Base-by-base conservation (phyloP, 768 basidiomycete species). In the Termitomyces sp. region DNA sequence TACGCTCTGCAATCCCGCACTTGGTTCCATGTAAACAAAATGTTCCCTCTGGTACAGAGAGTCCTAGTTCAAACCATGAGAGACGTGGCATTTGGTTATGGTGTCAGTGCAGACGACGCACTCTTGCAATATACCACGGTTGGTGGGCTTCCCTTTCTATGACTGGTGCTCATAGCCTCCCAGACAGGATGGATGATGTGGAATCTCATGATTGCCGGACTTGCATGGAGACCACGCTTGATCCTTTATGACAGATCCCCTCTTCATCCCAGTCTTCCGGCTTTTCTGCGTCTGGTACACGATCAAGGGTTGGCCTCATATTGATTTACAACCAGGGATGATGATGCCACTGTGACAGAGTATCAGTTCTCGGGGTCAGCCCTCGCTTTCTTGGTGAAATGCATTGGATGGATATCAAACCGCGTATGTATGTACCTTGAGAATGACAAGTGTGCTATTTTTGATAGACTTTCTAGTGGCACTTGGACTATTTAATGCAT, bases 171-270 rank as follows among this genome's bases (percentile, higher is more conserved):
- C 32, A 43, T 56, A 25, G n/a, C 7, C 12, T n/a, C 10, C 15
- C 55, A 88, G 86, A 86, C 87, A 10, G 87, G 84, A 17, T 89
- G 88, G 88, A 89, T 89, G 86, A 88, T 89, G 87, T 89, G 86
- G 86, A 83, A 80, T 32, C 81, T 78, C 61, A 85, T 86, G 83
- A 65, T 89, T 38, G 66, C 73, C 6, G 81, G 76, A 20, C 77
- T 88, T 36, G 72, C 82, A 3, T 73, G 72, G 56, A 85, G 86
- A 1, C 69, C 76, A 38, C 81, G 80, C 6, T 68, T 85, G 34
- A 72, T 87, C 50, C 66, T 83, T n/a, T 87, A 87, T 58, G 86
- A 88, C 54, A 86, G 87, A n/a, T 88, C 86, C 3, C 86, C 86
- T 4, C 86, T 88, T 69, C 73, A 85, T 67, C 86, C 86, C 7